phyloP scores from a whole-genome alignment of 306 rosid genomes.

The Rosa rugosa region DNA sequence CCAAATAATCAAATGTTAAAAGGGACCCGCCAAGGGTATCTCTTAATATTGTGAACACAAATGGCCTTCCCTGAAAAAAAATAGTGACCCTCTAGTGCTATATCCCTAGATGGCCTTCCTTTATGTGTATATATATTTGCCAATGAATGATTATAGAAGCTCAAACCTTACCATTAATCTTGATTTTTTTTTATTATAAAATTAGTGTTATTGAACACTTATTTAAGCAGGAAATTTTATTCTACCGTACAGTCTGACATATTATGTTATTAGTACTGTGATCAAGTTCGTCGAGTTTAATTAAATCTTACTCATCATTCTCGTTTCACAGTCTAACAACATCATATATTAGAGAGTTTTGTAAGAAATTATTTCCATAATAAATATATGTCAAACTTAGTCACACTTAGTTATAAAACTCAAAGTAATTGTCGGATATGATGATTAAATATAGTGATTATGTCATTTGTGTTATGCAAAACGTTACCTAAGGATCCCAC shows the following conservation, averaged over 20 bases:
- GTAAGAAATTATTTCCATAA: not conserved
- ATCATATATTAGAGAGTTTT: not conserved
- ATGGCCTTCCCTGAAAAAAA: conserved; percentile 1
- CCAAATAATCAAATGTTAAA: not conserved
- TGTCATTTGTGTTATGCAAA: not conserved
- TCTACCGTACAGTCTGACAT: not conserved
- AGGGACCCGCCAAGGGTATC: conserved; percentile 17
- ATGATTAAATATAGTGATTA: not conserved
- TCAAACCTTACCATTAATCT: not conserved
- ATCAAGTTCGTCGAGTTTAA: not conserved
- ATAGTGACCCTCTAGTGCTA: not conserved
- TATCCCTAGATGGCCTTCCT: not conserved
- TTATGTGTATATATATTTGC: not conserved
- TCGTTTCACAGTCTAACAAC: not conserved
- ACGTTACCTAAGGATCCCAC: conserved; percentile 48
- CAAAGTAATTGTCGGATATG: not conserved
- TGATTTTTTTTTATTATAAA: not conserved
- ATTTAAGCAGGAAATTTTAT: not conserved
- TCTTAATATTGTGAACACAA: not conserved
- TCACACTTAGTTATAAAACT: not conserved
- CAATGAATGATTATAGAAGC: not conserved
- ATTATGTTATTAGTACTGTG: not conserved
- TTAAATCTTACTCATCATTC: not conserved
- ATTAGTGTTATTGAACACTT: not conserved
- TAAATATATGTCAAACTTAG: not conserved